These are phyloP conservation scores for Lactarius indigo DNA, from an alignment of 768 basidiomycete genomes.

Conservation along the genomic window DNA sequence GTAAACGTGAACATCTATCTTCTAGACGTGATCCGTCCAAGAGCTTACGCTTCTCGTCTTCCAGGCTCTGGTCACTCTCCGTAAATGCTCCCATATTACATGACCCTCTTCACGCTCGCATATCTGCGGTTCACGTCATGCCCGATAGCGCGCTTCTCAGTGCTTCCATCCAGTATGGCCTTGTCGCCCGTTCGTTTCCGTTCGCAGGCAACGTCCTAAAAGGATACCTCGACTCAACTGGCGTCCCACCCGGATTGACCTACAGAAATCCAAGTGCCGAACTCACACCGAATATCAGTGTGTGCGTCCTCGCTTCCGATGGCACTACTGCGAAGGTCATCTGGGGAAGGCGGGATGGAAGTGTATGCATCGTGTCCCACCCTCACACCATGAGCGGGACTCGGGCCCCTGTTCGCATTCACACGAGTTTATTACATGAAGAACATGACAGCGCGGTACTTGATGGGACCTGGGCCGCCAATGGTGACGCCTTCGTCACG, in stretches of 20 bases:
- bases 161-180: constrained; percentile 62
- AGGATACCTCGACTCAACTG: constrained; percentile 66
- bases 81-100: constrained; percentile 59
- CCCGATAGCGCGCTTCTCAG: constrained; percentile 53
- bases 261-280: constrained; percentile 75
- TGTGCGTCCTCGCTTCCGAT: constrained; percentile 54
- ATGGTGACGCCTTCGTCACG: constrained; percentile 41
- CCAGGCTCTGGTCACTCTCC: constrained; percentile 69
- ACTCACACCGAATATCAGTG: constrained; percentile 63
- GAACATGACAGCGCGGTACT: constrained; percentile 60
- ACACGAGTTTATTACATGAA: constrained; percentile 51
- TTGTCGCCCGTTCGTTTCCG: constrained; percentile 70
- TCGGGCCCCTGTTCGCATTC: constrained; percentile 43
- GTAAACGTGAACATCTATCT: constrained; percentile 47
- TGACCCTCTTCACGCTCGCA: constrained; percentile 54
- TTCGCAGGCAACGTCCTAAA: constrained; percentile 64
- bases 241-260: constrained; percentile 53
- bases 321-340: constrained; percentile 63
- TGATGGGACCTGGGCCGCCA: constrained; percentile 51
- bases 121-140: constrained; percentile 60
- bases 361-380: constrained; percentile 58
- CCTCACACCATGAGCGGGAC: constrained; percentile 54
- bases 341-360: constrained; percentile 74
- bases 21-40: not conserved
- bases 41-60: constrained; percentile 9